A percentile compares a stretch with the other conserved stretches of the same genome.
Conservation (phyloP, 225 moss, liverwort and hornwort species). For the Lunularia cruciata region DNA sequence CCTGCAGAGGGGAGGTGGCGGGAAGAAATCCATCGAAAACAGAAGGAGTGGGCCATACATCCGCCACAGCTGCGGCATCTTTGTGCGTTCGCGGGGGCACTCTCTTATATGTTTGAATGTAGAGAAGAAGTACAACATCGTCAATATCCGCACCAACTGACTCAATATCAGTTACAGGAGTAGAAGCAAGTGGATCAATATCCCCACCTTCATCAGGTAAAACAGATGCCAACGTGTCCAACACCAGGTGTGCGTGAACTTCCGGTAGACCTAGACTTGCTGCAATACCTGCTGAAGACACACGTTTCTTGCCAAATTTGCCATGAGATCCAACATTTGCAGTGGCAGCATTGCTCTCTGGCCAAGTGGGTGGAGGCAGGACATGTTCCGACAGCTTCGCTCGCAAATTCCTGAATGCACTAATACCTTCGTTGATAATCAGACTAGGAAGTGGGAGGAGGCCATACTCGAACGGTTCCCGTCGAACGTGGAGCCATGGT, state of each 20-base stretch:
- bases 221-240: constrained; percentile 85
- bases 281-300: constrained; percentile 73
- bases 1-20: constrained; percentile 73
- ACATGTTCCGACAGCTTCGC: constrained; percentile 78
- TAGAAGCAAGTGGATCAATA: constrained; percentile 66
- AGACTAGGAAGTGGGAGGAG: constrained; percentile 76
- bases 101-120: constrained; percentile 80
- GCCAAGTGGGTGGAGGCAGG: constrained; percentile 60
- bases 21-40: constrained; percentile 94
- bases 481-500: constrained; percentile 96
- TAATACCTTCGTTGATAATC: constrained; percentile 69
- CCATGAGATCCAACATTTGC: constrained; percentile 47
- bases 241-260: constrained; percentile 75
- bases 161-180: constrained; percentile 66
- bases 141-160: constrained; percentile 89
- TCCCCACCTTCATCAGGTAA: constrained; percentile 72
- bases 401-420: constrained; percentile 67
- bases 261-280: constrained; percentile 68
- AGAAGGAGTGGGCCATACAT: constrained; percentile 93
- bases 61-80: constrained; percentile 77
- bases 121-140: constrained; percentile 74
- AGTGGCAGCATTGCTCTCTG: constrained; percentile 51
- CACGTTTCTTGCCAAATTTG: constrained; percentile 67
- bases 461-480: constrained; percentile 91
- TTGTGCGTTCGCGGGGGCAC: constrained; percentile 75